Evolutionary conservation across 192 early-diverging fungal genomes (phyloP).

Genomic region (Tieghemiomyces parasiticus): DNA sequence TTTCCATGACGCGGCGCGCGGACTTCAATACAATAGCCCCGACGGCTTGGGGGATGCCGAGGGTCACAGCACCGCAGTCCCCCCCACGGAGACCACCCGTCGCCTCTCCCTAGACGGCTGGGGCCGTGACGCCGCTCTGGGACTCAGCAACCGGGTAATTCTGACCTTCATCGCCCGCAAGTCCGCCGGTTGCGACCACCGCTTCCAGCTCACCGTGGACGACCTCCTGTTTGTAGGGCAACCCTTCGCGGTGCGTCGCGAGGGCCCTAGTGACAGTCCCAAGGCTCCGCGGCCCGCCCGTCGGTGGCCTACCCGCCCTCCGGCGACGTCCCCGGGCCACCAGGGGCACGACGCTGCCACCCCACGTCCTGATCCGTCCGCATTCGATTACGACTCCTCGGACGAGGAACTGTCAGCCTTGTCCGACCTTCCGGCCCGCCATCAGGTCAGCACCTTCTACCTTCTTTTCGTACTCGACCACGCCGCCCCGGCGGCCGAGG

Average conservation of each 20-base stretch:
- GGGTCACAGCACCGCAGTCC: background rate
- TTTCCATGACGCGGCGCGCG: background rate
- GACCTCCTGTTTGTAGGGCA: conserved; percentile 2
- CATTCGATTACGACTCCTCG: conserved; percentile 2
- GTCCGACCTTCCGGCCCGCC: background rate
- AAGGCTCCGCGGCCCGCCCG: too few species aligned
- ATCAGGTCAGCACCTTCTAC: background rate
- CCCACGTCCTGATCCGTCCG: background rate
- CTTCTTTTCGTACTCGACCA: conserved; percentile 2
- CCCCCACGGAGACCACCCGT: background rate
- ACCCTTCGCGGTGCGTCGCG: background rate
- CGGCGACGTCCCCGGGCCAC: background rate
- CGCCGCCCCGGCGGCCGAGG: background rate
- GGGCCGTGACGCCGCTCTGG: background rate
- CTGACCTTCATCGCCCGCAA: conserved; percentile 9
- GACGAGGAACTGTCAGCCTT: background rate
- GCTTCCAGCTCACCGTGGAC: background rate
- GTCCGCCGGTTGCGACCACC: background rate
- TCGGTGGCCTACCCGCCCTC: background rate
- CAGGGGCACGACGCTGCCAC: background rate
- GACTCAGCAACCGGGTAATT: conserved; percentile 5
- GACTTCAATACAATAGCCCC: background rate
- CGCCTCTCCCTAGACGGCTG: background rate
- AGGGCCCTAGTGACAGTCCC: background rate
- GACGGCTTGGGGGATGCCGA: background rate